Base-by-base conservation (phyloP, 495 filamentous ascomycete genomes). In the Tricharina praecox region DNA sequence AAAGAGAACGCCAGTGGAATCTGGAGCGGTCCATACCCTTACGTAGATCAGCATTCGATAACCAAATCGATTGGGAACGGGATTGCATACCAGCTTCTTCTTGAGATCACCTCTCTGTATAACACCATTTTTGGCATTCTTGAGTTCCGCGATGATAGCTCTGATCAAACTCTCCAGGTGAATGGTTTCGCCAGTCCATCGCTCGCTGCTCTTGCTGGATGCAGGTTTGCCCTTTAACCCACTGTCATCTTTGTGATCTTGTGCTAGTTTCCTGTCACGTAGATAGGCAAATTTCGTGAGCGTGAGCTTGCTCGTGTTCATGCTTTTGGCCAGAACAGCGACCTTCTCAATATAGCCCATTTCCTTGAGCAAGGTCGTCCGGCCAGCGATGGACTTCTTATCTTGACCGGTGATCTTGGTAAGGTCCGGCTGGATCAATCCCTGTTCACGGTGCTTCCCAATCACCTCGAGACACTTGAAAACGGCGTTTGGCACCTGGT, bases 311-410 rank as follows among this genome's bases (percentile, higher is more conserved):
- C 81, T 88, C 0, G 85, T 90, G 42, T 76, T 75, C 33, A 71
- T 65, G 19, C 72, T 69, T 41, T 68, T 73, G 16, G 75, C 69
- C 24, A 83, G 68, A 3, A 87, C 69, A 0, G 73, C 70, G 28
- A 74, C 72, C 63, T 95, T 95, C 30, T 78, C 77, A 38, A 95
- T 85, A 61, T 93, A 92, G 7, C 87, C 88, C 56, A 80, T 82
- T 47, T 69, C 67, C 18, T 73, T 73, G 16, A 95, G 70, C 1
- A 69, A 64, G 51, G 85, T 79, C 0, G 87, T 94, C 33, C 88
- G 71, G 41, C 75, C 75, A 10, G 87, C 85, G 4, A 93, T 74
- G 1, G 87, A 94, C 35, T 85, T 73, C 59, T 92, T 92, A 61
- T 94, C 85, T 63, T 94, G 87, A 16, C 80, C 78, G 50, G 82